Conservation (phyloP, 2,329 filamentous ascomycete genomes). For the Ophiostoma tasmaniense region DNA sequence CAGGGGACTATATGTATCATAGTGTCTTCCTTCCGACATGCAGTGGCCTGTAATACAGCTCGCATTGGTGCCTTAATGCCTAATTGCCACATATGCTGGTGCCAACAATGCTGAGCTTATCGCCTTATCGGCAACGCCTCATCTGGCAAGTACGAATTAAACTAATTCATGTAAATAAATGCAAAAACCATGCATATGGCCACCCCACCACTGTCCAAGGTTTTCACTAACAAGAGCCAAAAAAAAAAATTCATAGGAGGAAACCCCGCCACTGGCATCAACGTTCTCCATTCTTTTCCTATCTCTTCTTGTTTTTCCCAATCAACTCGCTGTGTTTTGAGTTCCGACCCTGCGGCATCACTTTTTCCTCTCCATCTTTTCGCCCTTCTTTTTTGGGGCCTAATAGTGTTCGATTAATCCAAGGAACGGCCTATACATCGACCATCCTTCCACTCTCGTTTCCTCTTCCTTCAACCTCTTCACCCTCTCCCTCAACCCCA, state of each 20-base stretch:
- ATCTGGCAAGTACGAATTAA: neutral
- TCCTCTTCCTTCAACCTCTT: neutral
- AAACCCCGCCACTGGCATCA: conserved; percentile 16
- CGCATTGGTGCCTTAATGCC: conserved; percentile 15
- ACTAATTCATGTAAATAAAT: conserved; percentile 4
- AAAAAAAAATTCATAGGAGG: conserved; percentile 12
- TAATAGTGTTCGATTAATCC: neutral
- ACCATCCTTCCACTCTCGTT: neutral
- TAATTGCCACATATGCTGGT: conserved; percentile 14
- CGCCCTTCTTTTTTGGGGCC: neutral
- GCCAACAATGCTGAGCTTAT: neutral
- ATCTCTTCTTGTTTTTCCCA: conserved; percentile 12
- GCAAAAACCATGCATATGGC: conserved; percentile 9
- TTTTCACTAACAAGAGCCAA: conserved; percentile 14
- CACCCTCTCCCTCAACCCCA: neutral
- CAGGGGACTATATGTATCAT: no score
- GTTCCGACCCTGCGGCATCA: conserved; percentile 15
- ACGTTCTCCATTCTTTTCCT: conserved; percentile 9
- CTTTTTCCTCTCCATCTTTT: conserved; percentile 4
- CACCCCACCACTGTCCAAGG: conserved; percentile 15
- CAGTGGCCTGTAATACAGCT: neutral
- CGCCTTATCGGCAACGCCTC: conserved; percentile 12
- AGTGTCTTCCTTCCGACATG: no score
- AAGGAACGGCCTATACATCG: neutral
- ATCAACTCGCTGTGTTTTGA: conserved; percentile 14